phyloP scores from a whole-genome alignment of 345 rosid species.

The Populus euphratica region DNA sequence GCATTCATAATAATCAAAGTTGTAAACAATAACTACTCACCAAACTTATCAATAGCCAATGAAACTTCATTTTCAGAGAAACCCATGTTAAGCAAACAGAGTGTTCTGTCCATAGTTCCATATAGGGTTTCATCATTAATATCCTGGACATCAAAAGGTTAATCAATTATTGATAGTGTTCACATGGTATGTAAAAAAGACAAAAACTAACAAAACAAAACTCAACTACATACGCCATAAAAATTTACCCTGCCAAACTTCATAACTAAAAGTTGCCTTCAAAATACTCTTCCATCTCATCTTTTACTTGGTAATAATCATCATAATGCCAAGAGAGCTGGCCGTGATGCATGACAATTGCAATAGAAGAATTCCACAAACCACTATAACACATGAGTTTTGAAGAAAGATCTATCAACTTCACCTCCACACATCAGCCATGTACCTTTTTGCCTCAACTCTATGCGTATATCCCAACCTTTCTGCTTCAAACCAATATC shows the following conservation, averaged over 20 bases:
- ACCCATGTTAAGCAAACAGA: slow-evolving; percentile 83
- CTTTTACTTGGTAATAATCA: not conserved
- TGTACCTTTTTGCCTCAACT: too few relatives aligned
- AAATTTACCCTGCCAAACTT: not conserved
- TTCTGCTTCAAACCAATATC: too few relatives aligned
- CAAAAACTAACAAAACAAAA: not conserved
- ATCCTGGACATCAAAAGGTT: slow-evolving; percentile 37
- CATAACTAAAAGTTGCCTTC: not conserved
- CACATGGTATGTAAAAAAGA: not conserved
- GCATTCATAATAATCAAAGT: slow-evolving; percentile 6
- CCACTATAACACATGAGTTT: too few relatives aligned
- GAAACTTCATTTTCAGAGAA: slow-evolving; percentile 84
- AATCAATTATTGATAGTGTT: slow-evolving; percentile 11
- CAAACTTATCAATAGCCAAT: slow-evolving; percentile 73
- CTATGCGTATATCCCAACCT: too few relatives aligned
- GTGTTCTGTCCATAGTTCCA: slow-evolving; percentile 82
- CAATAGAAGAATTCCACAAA: too few relatives aligned
- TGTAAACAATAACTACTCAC: slow-evolving; percentile 38
- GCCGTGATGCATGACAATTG: too few relatives aligned
- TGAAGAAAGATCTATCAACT: too few relatives aligned
- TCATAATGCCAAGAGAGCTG: too few relatives aligned
- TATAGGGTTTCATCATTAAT: slow-evolving; percentile 55
- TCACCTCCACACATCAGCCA: too few relatives aligned
- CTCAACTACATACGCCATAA: not conserved
- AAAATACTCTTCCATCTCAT: not conserved